These are phyloP conservation scores for Yamadazyma jaroonii DNA, from an alignment of 1,139 yeast species.

Conservation along the genomic window DNA sequence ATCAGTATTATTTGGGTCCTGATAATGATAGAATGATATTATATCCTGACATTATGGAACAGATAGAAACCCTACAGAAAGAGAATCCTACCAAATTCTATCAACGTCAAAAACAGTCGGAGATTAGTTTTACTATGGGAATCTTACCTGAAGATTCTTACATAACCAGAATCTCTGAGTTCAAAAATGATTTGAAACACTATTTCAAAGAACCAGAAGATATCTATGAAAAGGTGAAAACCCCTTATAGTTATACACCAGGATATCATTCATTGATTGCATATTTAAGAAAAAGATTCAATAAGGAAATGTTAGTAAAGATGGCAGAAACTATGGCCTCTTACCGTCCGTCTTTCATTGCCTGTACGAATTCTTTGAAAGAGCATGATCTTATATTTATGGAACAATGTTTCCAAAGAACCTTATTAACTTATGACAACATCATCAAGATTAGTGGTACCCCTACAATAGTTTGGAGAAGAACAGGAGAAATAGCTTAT, in stretches of 20 bases:
- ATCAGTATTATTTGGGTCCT: slow-evolving; percentile 57
- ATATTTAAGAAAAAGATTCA: slow-evolving; percentile 70
- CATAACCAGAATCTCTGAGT: slow-evolving; percentile 21
- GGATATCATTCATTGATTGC: slow-evolving; percentile 83
- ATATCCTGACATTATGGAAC: slow-evolving; percentile 56
- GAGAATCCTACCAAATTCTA: slow-evolving; percentile 41
- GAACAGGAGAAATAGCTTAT: slow-evolving; percentile 93
- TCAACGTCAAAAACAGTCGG: slow-evolving; percentile 41
- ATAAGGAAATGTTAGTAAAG: slow-evolving; percentile 65
- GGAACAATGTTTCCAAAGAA: slow-evolving; percentile 95
- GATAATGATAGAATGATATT: slow-evolving; percentile 31
- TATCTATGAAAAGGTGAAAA: slow-evolving; percentile 68
- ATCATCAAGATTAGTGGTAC: slow-evolving; percentile 85
- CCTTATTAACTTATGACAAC: slow-evolving; percentile 82
- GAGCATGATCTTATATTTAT: slow-evolving; percentile 91
- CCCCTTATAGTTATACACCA: slow-evolving; percentile 84
- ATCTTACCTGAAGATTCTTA: slow-evolving; percentile 38
- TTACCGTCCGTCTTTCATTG: slow-evolving; percentile 88
- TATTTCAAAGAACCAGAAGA: slow-evolving; percentile 69
- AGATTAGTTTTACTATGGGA: slow-evolving; percentile 56
- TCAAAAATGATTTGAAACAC: slow-evolving; percentile 14
- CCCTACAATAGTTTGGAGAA: slow-evolving; percentile 92
- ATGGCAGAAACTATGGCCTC: slow-evolving; percentile 90
- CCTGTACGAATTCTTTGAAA: slow-evolving; percentile 82
- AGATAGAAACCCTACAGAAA: slow-evolving; percentile 42